Evolutionary conservation across 202 grass and related monocot genomes (phyloP).

Genomic region (Dendrocalamus latiflorus): DNA sequence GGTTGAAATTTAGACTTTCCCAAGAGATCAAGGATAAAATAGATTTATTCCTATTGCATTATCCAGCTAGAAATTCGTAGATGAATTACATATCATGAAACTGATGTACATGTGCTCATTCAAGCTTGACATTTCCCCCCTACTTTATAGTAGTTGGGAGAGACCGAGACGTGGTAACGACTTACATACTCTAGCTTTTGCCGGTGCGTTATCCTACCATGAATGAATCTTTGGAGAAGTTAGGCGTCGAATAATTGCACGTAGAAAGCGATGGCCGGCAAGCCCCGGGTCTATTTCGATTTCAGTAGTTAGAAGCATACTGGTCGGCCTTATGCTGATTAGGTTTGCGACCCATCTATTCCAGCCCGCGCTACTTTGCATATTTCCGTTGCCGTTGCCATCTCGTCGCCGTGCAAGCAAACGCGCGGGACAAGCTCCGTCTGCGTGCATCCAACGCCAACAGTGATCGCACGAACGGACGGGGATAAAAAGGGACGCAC

Average conservation of each 20-base stretch:
- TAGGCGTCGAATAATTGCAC: neutral
- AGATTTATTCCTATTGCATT: neutral
- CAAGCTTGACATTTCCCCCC: neutral
- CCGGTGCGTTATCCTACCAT: neutral
- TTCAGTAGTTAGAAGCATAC: neutral
- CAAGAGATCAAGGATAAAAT: too few relatives aligned
- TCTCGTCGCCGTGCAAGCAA: conserved; percentile 1
- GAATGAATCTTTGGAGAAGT: neutral
- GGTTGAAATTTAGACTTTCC: too few relatives aligned
- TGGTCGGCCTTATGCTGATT: neutral
- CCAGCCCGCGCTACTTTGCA: neutral
- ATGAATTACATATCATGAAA: neutral
- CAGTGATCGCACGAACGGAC: neutral
- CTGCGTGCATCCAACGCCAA: conserved; percentile 18
- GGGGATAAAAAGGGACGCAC: neutral
- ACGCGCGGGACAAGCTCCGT: neutral
- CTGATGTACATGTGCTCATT: neutral
- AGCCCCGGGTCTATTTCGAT: neutral
- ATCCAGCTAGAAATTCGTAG: neutral
- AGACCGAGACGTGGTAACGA: neutral
- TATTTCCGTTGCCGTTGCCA: neutral
- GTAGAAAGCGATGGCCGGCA: neutral
- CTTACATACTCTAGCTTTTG: neutral
- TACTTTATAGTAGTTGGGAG: neutral
- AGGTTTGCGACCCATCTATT: neutral